Conservation (phyloP, 2,329 filamentous ascomycete species). For the Fusarium albosuccineum region DNA sequence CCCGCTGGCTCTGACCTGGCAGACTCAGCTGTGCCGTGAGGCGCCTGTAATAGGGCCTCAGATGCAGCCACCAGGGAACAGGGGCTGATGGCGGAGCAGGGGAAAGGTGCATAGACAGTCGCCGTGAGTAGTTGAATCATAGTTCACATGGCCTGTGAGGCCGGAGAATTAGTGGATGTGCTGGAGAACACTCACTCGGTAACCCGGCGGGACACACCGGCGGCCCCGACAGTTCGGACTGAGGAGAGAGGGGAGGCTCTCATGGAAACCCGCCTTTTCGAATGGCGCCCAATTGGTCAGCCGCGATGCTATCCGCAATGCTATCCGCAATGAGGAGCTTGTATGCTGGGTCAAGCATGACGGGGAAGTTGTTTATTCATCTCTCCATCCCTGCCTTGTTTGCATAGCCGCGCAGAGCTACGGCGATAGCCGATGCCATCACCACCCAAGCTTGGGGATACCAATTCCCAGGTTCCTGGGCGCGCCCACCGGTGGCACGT, state of each 20-base stretch:
- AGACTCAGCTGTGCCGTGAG: not conserved
- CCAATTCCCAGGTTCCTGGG: slow-evolving; percentile 3
- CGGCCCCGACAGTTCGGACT: slow-evolving; percentile 29
- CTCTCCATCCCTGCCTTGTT: slow-evolving; percentile 14
- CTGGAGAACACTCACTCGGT: too few relatives aligned
- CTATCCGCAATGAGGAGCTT: not conserved
- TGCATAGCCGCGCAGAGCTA: slow-evolving; percentile 12
- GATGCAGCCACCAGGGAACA: not conserved
- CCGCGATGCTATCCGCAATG: slow-evolving; percentile 12
- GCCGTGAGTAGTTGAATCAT: not conserved
- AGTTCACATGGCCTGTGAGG: slow-evolving; percentile 10
- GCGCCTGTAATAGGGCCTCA: not conserved
- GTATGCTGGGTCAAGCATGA: not conserved
- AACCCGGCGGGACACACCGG: slow-evolving; percentile 15
- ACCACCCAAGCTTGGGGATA: not conserved
- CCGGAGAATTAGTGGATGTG: slow-evolving; percentile 1
- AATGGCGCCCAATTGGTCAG: slow-evolving; percentile 15
- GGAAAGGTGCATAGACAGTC: not conserved
- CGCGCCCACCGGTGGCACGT: slow-evolving; percentile 10
- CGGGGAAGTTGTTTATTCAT: not conserved
- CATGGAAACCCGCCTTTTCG: slow-evolving; percentile 24
- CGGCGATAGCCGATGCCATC: slow-evolving; percentile 34
- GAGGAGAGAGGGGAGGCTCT: not conserved
- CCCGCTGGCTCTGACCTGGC: not conserved
- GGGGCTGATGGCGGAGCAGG: slow-evolving; percentile 2